A percentile compares a stretch with the other conserved stretches of the same genome.
These are phyloP conservation scores for Ilex asprella DNA, from an alignment of 257 asterid species.

Conservation along the genomic window DNA sequence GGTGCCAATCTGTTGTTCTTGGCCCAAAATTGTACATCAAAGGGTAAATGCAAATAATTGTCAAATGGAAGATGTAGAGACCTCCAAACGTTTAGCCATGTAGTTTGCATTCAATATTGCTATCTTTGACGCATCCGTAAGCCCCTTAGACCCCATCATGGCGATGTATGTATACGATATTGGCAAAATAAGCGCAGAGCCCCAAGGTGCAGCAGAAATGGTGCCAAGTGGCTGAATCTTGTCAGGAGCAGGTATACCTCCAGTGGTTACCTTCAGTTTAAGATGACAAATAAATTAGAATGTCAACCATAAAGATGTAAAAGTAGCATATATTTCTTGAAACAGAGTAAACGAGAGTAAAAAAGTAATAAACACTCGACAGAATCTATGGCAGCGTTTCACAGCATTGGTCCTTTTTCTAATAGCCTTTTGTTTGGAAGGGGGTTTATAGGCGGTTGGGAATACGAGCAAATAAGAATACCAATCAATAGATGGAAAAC, in stretches of 20 bases:
- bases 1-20: too few species aligned
- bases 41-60: too few species aligned
- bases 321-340: too few species aligned
- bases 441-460: too few species aligned
- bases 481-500: background rate
- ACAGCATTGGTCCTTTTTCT: background rate
- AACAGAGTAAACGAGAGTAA: background rate
- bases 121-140: conserved; percentile 85
- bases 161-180: conserved; percentile 92
- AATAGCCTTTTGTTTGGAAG: too few species aligned
- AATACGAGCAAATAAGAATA: too few species aligned
- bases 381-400: background rate
- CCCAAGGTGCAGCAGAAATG: conserved; percentile 99
- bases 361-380: background rate
- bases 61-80: conserved; percentile 16
- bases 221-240: conserved; percentile 79
- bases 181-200: conserved; percentile 96
- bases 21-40: too few species aligned
- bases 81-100: conserved; percentile 98
- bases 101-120: conserved; percentile 92
- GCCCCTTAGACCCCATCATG: conserved; percentile 98
- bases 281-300: conserved; percentile 9
- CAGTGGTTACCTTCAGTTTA: conserved; percentile 58
- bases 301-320: background rate
- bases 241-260: conserved; percentile 90